These are phyloP conservation scores for Helichrysum umbraculigerum DNA, from an alignment of 129 eudicot species.

Conservation along the genomic window DNA sequence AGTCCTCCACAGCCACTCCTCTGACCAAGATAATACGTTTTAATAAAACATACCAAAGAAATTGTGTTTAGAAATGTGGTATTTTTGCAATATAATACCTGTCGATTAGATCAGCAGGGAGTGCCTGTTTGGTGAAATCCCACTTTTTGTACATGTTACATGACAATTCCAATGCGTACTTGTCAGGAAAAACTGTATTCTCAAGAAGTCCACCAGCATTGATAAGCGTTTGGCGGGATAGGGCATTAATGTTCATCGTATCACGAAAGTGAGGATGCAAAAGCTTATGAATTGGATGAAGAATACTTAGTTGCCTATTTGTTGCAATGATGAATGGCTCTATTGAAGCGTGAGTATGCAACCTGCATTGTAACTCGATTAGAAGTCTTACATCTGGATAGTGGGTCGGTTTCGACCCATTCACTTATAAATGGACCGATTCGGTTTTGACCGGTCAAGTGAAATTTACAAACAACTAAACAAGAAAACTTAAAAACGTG, in stretches of 20 bases:
- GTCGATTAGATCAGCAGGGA: constrained; percentile 72
- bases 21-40: constrained; percentile 32
- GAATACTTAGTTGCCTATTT: constrained; percentile 72
- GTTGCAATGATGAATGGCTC: constrained; percentile 89
- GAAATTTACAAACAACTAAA: not conserved
- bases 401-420: not conserved
- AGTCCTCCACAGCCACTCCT: constrained; percentile 74
- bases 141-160: constrained; percentile 54
- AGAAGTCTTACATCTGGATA: constrained; percentile 8
- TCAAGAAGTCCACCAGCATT: constrained; percentile 82
- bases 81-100: constrained; percentile 42
- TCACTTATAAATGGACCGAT: not conserved
- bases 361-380: constrained; percentile 40
- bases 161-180: constrained; percentile 58
- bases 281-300: constrained; percentile 84
- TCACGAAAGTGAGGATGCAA: constrained; percentile 88
- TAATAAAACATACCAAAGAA: not conserved
- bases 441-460: not conserved
- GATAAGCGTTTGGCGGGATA: constrained; percentile 70
- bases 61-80: not conserved
- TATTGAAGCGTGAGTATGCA: constrained; percentile 70
- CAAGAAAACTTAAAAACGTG: not conserved
- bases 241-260: constrained; percentile 78
- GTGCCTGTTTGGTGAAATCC: constrained; percentile 75
- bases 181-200: constrained; percentile 64